Evolutionary conservation across 441 rosid species (phyloP).

Genomic region (Geranium incanum): DNA sequence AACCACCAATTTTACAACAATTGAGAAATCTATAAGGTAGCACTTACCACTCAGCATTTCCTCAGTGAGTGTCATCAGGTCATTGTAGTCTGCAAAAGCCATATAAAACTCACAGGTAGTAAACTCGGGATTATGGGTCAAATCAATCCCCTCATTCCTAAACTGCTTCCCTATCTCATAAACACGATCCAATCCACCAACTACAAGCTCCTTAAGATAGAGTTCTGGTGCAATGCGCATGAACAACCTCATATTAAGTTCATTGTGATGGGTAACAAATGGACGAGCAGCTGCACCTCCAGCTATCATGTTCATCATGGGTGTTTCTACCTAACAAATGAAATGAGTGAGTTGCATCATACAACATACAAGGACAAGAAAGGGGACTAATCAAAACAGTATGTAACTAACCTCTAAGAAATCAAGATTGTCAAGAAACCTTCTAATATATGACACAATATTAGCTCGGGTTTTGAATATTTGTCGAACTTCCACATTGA

Average conservation of each 20-base stretch:
- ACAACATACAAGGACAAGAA: neutral
- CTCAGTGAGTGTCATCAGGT: conserved; percentile 77
- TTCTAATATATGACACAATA: conserved; percentile 43
- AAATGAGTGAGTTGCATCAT: neutral
- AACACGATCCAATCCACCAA: conserved; percentile 77
- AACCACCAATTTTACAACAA: neutral
- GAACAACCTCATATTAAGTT: conserved; percentile 59
- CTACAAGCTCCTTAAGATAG: conserved; percentile 67
- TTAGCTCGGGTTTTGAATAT: conserved; percentile 59
- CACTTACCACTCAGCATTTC: conserved; percentile 67
- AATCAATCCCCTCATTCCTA: conserved; percentile 85
- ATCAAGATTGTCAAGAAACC: conserved; percentile 54
- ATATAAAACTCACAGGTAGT: conserved; percentile 92
- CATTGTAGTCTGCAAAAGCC: conserved; percentile 86
- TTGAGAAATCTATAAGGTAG: neutral
- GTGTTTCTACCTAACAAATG: conserved; percentile 62
- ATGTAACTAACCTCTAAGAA: conserved; percentile 58
- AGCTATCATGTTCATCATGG: conserved; percentile 84
- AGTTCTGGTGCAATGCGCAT: conserved; percentile 94
- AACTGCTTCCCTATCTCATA: conserved; percentile 89
- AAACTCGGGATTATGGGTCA: conserved; percentile 90
- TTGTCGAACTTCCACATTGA: conserved; percentile 61
- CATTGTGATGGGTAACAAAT: conserved; percentile 86
- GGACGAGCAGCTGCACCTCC: conserved; percentile 97
- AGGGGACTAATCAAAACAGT: neutral